These are phyloP conservation scores for Coemansia javaensis DNA, from an alignment of 192 early-diverging fungal species.

Conservation along the genomic window DNA sequence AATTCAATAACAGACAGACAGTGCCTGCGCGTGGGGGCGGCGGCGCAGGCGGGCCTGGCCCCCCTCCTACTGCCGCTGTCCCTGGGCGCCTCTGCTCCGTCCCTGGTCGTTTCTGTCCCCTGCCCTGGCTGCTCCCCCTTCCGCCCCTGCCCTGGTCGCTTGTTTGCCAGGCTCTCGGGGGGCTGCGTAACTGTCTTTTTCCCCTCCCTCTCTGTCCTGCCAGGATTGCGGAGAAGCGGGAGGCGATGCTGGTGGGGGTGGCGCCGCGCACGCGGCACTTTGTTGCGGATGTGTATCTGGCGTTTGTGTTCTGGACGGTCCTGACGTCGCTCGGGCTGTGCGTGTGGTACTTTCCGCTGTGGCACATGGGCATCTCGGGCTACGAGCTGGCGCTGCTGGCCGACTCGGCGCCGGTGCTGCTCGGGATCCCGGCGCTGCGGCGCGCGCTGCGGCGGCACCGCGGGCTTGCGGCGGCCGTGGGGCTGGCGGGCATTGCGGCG, in stretches of 20 bases:
- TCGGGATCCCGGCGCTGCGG: constrained; percentile 56
- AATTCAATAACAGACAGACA: too few relatives aligned
- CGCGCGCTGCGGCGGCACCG: constrained; percentile 52
- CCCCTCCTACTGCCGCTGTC: too few relatives aligned
- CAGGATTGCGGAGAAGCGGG: too few relatives aligned
- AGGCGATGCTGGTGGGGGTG: too few relatives aligned
- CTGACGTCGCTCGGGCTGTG: constrained; percentile 65
- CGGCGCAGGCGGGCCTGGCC: too few relatives aligned
- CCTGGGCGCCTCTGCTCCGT: too few relatives aligned
- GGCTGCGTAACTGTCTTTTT: background rate
- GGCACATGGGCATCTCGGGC: constrained; percentile 82
- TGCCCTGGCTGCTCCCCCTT: too few relatives aligned
- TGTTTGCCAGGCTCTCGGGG: too few relatives aligned
- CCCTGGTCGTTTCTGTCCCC: too few relatives aligned
- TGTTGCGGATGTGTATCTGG: constrained; percentile 63
- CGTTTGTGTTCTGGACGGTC: constrained; percentile 80
- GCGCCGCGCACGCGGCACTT: constrained; percentile 36
- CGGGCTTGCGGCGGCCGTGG: constrained; percentile 54
- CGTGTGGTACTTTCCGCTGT: constrained; percentile 80
- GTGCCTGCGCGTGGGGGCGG: too few relatives aligned
- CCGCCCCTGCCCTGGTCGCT: too few relatives aligned
- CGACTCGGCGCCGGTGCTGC: constrained; percentile 54
- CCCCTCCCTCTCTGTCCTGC: too few relatives aligned
- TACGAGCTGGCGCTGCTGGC: constrained; percentile 69
- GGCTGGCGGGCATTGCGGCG: constrained; percentile 59